Percentiles rank a stretch among this genome's conserved stretches.
Conservation (phyloP, 2,329 filamentous ascomycete genomes). For the Penicillium polonicum region DNA sequence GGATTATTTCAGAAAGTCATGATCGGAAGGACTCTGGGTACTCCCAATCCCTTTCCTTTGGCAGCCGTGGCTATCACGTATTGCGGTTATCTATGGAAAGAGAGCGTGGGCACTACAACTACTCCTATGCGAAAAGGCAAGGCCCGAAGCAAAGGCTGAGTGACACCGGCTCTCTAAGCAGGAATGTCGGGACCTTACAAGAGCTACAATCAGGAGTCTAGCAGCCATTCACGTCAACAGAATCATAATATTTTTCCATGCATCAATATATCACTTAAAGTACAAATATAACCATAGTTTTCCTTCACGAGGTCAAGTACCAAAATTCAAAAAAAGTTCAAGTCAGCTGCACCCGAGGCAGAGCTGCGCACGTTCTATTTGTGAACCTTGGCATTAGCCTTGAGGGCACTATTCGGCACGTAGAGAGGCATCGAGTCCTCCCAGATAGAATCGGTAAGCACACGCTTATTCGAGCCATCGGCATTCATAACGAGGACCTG, state of each 20-base stretch:
- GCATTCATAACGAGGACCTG: too few species aligned
- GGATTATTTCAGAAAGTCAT: too few species aligned
- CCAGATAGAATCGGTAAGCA: slow-evolving; percentile 22
- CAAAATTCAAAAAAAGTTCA: not conserved
- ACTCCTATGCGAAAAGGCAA: not conserved
- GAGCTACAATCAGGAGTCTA: not conserved
- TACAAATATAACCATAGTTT: not conserved
- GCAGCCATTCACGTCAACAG: not conserved
- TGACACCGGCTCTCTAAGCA: too few species aligned
- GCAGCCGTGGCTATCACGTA: not conserved
- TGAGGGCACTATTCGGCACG: not conserved
- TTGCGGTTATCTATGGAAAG: too few species aligned
- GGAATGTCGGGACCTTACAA: not conserved
- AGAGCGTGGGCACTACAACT: not conserved
- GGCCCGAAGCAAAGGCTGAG: not conserved
- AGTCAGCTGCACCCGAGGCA: not conserved
- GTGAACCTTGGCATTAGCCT: not conserved
- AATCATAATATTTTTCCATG: not conserved
- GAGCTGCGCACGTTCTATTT: not conserved
- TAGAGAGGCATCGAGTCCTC: slow-evolving; percentile 35
- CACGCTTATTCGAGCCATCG: too few species aligned
- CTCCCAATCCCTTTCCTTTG: not conserved
- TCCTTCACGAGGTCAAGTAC: too few species aligned
- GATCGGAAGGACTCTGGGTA: too few species aligned
- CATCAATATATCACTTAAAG: not conserved